These are phyloP conservation scores for Cladosporium sp. DNA, from an alignment of 2,329 filamentous ascomycete species.

Conservation along the genomic window DNA sequence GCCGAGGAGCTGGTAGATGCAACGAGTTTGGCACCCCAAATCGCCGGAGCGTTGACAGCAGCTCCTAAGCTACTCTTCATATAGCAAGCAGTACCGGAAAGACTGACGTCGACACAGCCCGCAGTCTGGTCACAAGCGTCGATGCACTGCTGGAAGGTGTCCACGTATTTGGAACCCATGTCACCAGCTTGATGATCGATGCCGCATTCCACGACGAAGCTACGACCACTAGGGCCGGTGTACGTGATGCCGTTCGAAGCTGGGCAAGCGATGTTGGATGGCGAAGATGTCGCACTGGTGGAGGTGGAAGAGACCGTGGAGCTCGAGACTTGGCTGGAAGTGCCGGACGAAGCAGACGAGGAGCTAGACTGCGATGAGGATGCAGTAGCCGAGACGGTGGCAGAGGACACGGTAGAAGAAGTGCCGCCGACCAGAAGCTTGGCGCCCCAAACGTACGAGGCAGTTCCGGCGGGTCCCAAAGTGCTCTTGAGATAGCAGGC, in stretches of 20 bases:
- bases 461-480: conserved; percentile 15
- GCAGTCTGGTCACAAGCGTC: conserved; percentile 25
- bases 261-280: conserved; percentile 22
- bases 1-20: conserved; percentile 4
- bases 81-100: conserved; percentile 29
- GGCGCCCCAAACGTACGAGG: conserved; percentile 21
- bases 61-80: conserved; percentile 25
- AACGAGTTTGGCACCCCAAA: conserved; percentile 24
- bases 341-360: conserved; percentile 12
- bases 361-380: conserved; percentile 10
- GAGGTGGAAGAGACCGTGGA: conserved; percentile 6
- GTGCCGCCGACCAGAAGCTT: conserved; percentile 17
- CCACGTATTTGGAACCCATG: conserved; percentile 17
- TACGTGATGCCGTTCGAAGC: conserved; percentile 20
- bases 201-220: conserved; percentile 27
- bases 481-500: conserved; percentile 30
- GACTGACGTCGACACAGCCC: conserved; percentile 31
- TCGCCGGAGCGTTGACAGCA: conserved; percentile 13
- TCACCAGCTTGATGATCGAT: conserved; percentile 29
- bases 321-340: conserved; percentile 1
- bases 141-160: conserved; percentile 27
- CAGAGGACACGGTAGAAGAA: neutral
- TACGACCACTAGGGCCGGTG: conserved; percentile 18
- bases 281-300: conserved; percentile 15
- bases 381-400: neutral